Base-by-base conservation (phyloP, 371 early-diverging fungal genomes). In the Dinochytrium kinnereticum region DNA sequence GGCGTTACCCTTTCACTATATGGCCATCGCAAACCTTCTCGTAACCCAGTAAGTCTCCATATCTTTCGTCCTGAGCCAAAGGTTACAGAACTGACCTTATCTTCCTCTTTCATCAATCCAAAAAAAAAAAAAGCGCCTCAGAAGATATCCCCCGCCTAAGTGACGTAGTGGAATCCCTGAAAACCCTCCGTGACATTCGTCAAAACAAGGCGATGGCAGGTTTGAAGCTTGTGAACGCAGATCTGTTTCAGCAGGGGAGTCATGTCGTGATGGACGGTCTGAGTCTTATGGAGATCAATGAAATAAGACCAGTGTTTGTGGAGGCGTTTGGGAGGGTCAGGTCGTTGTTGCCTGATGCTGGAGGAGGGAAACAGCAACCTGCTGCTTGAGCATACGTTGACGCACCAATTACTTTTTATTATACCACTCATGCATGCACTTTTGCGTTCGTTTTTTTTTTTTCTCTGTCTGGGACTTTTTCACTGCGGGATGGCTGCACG, bases 211-310 rank as follows among this genome's bases (percentile, higher is more conserved):
- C 94, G 2, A 87, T 61, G 13, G 33, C 37, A n/a, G 55, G 39
- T 28, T 28, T 70, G n/a, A 66, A 71, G 66, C 33, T 24, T 44
- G 72, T 69, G 1, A 53, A 68, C 61, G 26, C 66, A 21, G 67
- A 70, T 28, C 21, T 83, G 40, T 72, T 51, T 67, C 50, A 71
- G 70, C 51, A 37, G 38, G 49, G 44, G 34, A 61, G 50, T 44
- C 66, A 50, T 34, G 44, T 74, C 28, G 38, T 51, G 89, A 90
- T 94, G 89, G 92, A 94, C 73, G 92, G 93, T 70, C 75, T 95
- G 66, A 89, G 93, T 21, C 78, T 89, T 1, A 92, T 93, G 88
- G 96, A 96, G 76, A 87, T 96, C 76, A 95, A 95, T 68, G 94
- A 94, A 77, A 92, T 96, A 66, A 86, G 94, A 31, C 95, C 96